Conservation (phyloP, 148 eudicot genomes). For the Chenopodium formosanum region DNA sequence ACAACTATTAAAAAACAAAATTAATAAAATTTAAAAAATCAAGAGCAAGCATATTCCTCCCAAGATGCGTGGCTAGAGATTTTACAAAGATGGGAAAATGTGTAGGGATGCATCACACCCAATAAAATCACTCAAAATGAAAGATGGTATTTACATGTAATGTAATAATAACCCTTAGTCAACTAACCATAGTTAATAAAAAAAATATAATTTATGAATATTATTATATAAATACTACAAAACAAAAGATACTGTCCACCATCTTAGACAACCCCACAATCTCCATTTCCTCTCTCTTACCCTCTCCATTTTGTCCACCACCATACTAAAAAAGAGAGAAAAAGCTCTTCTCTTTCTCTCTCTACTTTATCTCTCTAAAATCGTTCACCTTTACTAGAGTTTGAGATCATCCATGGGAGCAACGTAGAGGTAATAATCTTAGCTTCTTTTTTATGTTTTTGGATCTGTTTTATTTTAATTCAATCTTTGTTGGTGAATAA, state of each 20-base stretch:
- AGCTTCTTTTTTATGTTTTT: background rate
- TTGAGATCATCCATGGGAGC: conserved; percentile 10
- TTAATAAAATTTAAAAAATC: no score
- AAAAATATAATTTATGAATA: no score
- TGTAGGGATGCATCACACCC: background rate
- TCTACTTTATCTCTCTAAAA: background rate
- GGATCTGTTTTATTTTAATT: background rate
- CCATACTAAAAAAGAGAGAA: background rate
- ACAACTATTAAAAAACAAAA: no score
- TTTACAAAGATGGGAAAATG: background rate
- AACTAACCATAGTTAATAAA: background rate
- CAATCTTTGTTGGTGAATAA: background rate
- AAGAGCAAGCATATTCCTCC: background rate
- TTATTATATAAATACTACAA: background rate
- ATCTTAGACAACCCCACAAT: background rate
- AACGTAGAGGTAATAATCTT: background rate
- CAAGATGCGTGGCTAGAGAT: background rate
- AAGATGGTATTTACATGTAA: background rate
- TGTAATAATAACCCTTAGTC: background rate
- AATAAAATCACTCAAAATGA: background rate
- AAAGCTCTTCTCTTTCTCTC: background rate
- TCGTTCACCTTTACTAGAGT: background rate
- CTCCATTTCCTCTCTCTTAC: background rate
- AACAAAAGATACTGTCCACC: background rate
- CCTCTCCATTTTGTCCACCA: conserved; percentile 16